Base-by-base conservation (phyloP, 768 basidiomycete genomes). In the Pleurotus tuoliensis region DNA sequence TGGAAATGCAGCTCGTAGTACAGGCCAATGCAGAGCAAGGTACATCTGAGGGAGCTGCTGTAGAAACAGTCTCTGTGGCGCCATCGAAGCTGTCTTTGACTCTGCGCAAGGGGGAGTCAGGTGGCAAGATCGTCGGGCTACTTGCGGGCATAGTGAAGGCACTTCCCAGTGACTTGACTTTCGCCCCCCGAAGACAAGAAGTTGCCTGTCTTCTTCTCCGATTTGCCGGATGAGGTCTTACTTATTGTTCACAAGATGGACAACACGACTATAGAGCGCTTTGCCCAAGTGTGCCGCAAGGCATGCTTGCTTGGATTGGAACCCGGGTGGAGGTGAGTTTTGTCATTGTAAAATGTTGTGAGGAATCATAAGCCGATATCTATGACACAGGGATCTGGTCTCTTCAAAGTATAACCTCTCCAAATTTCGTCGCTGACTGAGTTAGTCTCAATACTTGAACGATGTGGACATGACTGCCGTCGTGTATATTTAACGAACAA, bases 221-320 rank as follows among this genome's bases (percentile, higher is more conserved):
- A 67, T 1, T 69, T 96, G 7, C 94, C 94, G 5, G 83, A 88
- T 37, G 94, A 97, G 67, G 64, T 96, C 9, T 63, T 96, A 27
- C 71, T 92, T 30, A 79, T 94, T 53, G 70, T 95, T n/a, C 72
- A 77, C 27, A 76, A 76, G 58, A 73, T 96, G 40, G 87, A 92
- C 62, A 76, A 81, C 1, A 77, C 81, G 2, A 69, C 83, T 20
- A 73, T 96, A 37, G 94, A 94, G 67, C 80, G 88, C 7, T 94
- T 97, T 64, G 94, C 83, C 0, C 63, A 71, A 16, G 83, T 90
- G 2, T 84, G 82, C 66, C 83, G 87, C 56, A 92, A 87, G 64
- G 87, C 90, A 4, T 80, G 93, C 41, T 64, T 92, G 7, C 61
- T 95, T 16, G 85, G 83, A 8, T 70, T 92, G 50, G 89, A 92